Base-by-base conservation (phyloP, 2,329 filamentous ascomycete genomes). In the Blumeriella jaapii region DNA sequence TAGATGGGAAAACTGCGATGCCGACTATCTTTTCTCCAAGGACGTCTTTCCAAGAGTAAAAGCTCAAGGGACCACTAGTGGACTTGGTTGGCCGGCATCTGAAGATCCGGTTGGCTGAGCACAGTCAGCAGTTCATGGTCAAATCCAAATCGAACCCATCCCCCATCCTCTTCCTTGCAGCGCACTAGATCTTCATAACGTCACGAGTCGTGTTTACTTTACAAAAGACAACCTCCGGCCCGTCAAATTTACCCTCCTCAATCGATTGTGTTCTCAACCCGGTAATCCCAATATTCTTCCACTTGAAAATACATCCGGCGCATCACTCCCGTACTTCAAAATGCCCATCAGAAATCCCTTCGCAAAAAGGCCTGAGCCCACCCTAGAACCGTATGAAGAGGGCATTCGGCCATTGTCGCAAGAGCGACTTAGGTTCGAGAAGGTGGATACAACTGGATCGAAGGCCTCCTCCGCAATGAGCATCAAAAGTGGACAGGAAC, bases 341-440 rank as follows among this genome's bases (percentile, higher is more conserved):
- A 82, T 82, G 78, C 70, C 63, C 13, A 81, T 84, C 54, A 76
- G 80, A 48, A 85, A 84, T 57, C 75, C 78, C 18, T 81, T 85
- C 55, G 63, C 69, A 37, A 71, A 72, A 51, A 76, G 73, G 34
- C 61, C 69, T 35, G 71, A 54, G 15, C 43, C 45, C 17, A 39
- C 44, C 31, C 40, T 45, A 13, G 45, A 45, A 17, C 39, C 47
- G 20, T 36, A 41, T 22, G 70, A 77, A 50, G 76, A 79, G 51
- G 73, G 69, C 49, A 52, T 59, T 40, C 64, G 60, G 32, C 60
- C 67, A 24, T 47, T 57, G 30, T 49, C 56, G 16, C 57, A 63
- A 14, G 57, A 67, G 15, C 62, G 65, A 29, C 59, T 61, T 16
- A 65, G 67, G 6, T 78, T 78, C 47, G 73, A 78, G 55, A 67